phyloP scores from a whole-genome alignment of 1,284 basidiomycete genomes.

The Phellopilus nigrolimitatus region DNA sequence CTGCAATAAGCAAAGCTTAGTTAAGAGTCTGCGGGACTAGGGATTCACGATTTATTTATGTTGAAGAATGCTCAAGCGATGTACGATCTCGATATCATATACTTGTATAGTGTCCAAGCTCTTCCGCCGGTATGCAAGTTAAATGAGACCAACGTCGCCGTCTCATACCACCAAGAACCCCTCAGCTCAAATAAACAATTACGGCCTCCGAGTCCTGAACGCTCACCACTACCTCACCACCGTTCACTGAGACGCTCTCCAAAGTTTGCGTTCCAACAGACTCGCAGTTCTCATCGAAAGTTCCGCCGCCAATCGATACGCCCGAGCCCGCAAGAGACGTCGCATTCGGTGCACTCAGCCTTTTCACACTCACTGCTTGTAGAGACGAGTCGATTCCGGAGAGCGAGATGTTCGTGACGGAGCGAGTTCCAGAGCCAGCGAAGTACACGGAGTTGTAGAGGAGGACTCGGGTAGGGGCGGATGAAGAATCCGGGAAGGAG shows the following conservation, averaged over 20 bases:
- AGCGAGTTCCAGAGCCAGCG: conserved; percentile 32
- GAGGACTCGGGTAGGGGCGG: conserved; percentile 31
- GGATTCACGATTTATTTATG: too few species aligned
- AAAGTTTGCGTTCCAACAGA: conserved; percentile 28
- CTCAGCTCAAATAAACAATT: conserved; percentile 28
- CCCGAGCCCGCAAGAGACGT: conserved; percentile 32
- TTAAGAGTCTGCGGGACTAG: too few species aligned
- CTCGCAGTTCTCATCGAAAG: conserved; percentile 29
- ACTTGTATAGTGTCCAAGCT: too few species aligned
- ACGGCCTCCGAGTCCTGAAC: conserved; percentile 37
- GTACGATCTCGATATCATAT: too few species aligned
- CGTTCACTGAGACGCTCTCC: conserved; percentile 30
- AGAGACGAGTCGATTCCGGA: conserved; percentile 26
- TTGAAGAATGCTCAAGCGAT: too few species aligned
- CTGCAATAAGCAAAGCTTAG: too few species aligned
- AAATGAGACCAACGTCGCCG: too few species aligned
- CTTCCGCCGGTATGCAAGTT: too few species aligned
- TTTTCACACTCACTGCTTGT: conserved; percentile 25
- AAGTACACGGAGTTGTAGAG: conserved; percentile 38
- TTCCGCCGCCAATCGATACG: conserved; percentile 37
- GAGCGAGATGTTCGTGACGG: conserved; percentile 29
- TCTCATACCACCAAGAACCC: too few species aligned
- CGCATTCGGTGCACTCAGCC: conserved; percentile 36
- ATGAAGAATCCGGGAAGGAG: conserved; percentile 28
- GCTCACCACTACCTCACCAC: conserved; percentile 28